These are phyloP conservation scores for Aureobasidium sp. DNA, from an alignment of 2,329 filamentous ascomycete genomes.

Conservation along the genomic window DNA sequence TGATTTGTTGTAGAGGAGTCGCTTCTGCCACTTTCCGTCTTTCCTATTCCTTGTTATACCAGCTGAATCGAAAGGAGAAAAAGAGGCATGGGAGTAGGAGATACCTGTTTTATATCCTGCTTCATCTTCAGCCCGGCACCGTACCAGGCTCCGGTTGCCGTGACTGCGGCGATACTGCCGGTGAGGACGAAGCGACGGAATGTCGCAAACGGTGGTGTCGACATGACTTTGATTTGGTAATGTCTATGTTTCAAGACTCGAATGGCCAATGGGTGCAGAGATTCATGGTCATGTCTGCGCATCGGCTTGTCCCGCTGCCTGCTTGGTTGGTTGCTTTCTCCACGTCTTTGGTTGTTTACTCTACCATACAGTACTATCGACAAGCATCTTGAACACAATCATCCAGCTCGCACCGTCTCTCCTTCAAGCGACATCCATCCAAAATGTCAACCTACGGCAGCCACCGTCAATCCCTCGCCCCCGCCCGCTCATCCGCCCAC, in stretches of 20 bases:
- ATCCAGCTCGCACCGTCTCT: neutral
- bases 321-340: neutral
- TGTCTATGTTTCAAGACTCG: neutral
- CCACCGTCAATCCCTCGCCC: neutral
- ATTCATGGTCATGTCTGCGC: constrained; percentile 1
- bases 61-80: neutral
- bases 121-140: constrained; percentile 53
- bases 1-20: constrained; percentile 48
- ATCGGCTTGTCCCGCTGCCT: neutral
- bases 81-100: constrained; percentile 11
- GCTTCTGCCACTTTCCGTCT: constrained; percentile 39
- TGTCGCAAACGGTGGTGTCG: constrained; percentile 19
- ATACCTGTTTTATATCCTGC: constrained; percentile 47
- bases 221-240: constrained; percentile 18
- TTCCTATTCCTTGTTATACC: constrained; percentile 34
- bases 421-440: neutral
- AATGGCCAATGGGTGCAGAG: constrained; percentile 6
- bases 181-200: constrained; percentile 49
- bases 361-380: too few relatives aligned
- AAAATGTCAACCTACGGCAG: constrained; percentile 7
- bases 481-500: neutral
- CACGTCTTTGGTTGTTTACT: neutral
- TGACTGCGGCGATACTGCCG: constrained; percentile 49
- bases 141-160: constrained; percentile 51
- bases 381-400: too few relatives aligned